These are phyloP conservation scores for Botrytis byssoidea DNA, from an alignment of 2,329 filamentous ascomycete species.

Conservation along the genomic window DNA sequence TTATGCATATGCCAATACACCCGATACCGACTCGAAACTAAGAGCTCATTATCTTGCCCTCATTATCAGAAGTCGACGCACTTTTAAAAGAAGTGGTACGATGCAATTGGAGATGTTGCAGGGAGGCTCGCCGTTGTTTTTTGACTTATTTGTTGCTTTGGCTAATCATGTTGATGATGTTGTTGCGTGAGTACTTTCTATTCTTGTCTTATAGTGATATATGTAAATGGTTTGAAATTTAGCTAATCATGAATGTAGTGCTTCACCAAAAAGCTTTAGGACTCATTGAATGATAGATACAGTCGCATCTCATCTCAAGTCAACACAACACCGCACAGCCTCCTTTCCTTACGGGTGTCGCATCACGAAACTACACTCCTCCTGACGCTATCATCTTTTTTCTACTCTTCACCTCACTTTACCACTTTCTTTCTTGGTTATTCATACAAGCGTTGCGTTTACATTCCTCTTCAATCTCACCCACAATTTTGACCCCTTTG, in stretches of 20 bases:
- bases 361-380: constrained; percentile 14
- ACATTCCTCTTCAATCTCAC: neutral
- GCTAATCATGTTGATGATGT: constrained; percentile 84
- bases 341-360: neutral
- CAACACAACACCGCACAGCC: too few species aligned
- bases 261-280: constrained; percentile 36
- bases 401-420: neutral
- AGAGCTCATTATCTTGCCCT: constrained; percentile 88
- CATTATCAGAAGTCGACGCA: constrained; percentile 82
- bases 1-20: constrained; percentile 85
- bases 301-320: constrained; percentile 21
- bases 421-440: neutral
- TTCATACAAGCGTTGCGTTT: neutral
- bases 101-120: constrained; percentile 95
- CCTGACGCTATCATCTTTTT: neutral
- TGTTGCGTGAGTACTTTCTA: constrained; percentile 48
- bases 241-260: constrained; percentile 26
- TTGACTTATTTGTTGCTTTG: constrained; percentile 89
- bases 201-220: neutral
- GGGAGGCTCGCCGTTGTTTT: constrained; percentile 80
- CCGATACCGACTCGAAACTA: constrained; percentile 85
- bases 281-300: constrained; percentile 26
- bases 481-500: neutral
- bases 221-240: neutral
- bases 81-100: constrained; percentile 89